Evolutionary conservation across 805 yeast species (phyloP).

Genomic region (Sungouiozyma ichnusensis): DNA sequence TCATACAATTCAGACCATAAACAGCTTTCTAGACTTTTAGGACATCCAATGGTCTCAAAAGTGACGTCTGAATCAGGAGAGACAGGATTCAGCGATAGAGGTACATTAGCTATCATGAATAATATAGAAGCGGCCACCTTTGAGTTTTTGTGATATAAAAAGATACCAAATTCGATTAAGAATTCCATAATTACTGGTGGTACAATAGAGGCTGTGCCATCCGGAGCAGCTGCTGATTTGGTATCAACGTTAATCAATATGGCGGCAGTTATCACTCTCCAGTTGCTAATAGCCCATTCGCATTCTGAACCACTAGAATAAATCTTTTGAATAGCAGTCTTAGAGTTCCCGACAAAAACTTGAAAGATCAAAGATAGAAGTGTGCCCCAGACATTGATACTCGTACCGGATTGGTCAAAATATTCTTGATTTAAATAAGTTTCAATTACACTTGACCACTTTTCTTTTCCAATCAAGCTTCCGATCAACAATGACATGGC

Average conservation of each 20-base stretch:
- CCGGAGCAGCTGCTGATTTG: not conserved
- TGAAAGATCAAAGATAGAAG: slow-evolving; percentile 48
- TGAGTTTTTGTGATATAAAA: slow-evolving; percentile 30
- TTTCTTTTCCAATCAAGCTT: slow-evolving; percentile 50
- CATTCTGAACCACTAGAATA: slow-evolving; percentile 31
- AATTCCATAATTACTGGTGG: slow-evolving; percentile 31
- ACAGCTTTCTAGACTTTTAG: slow-evolving; percentile 33
- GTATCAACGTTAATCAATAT: slow-evolving; percentile 27
- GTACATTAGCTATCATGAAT: slow-evolving; percentile 38
- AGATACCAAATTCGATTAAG: slow-evolving; percentile 41
- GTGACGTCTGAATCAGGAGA: slow-evolving; percentile 23
- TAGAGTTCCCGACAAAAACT: slow-evolving; percentile 51
- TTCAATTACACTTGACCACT: slow-evolving; percentile 47
- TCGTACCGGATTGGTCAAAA: slow-evolving; percentile 21
- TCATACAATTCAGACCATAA: slow-evolving; percentile 66
- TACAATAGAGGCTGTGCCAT: slow-evolving; percentile 5
- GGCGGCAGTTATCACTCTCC: slow-evolving; percentile 40
- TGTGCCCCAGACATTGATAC: slow-evolving; percentile 17
- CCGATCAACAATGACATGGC: slow-evolving; percentile 67
- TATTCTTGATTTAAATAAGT: slow-evolving; percentile 43
- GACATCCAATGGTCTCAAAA: slow-evolving; percentile 34
- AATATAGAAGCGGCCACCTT: slow-evolving; percentile 35
- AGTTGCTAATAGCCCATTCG: slow-evolving; percentile 41
- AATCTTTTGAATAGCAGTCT: slow-evolving; percentile 42
- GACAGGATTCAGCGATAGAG: slow-evolving; percentile 29